Base-by-base conservation (phyloP, 192 early-diverging fungal species). In the Podila clonocystis region DNA sequence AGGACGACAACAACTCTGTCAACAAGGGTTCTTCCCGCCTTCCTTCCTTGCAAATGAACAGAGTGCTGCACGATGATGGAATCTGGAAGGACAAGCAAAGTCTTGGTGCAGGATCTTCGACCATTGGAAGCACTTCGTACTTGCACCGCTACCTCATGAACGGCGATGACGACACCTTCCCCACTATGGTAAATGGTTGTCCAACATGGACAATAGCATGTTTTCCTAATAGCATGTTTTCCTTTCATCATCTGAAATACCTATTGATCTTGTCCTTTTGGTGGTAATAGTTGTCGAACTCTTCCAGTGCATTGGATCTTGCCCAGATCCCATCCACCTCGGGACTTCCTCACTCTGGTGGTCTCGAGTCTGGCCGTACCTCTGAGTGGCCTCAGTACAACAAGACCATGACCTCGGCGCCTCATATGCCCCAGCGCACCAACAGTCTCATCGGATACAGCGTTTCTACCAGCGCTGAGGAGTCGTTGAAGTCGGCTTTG, bases 341-440 rank as follows among this genome's bases (percentile, higher is more conserved):
- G 8, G 71, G 82, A 15, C 52, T 83, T n/a, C 77, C 85, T 30
- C 83, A 85, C 13, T 63, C 79, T 36, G 75, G 82, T 9, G 83
- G 85, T 57, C 74, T 82, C 17, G 87, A 88, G n/a, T 83, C 87
- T 20, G 45, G 83, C n/a, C 80, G 76, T 9, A 85, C 78, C 30
- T 75, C 71, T 17, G 74, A 82, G 15, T 85, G 85, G 86, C 62
- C 85, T 15, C 79, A 85, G 62, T 84, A 80, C 61, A 74, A 61
- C 58, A 84, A 84, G 26, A n/a, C 61, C n/a, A 30, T 84, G 45
- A 58, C 73, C 41, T 55, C 69, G 6, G 75, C 50, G 19, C 52
- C 75, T 0, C 75, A 72, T 17, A 50, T 84, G 65, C 70, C 68
- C 24, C 72, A 82, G 33, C 69, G 83, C 22, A 70, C 73, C 67